These are phyloP conservation scores for Kodamaea sp. DNA, from an alignment of 1,139 yeast genomes.

Conservation along the genomic window DNA sequence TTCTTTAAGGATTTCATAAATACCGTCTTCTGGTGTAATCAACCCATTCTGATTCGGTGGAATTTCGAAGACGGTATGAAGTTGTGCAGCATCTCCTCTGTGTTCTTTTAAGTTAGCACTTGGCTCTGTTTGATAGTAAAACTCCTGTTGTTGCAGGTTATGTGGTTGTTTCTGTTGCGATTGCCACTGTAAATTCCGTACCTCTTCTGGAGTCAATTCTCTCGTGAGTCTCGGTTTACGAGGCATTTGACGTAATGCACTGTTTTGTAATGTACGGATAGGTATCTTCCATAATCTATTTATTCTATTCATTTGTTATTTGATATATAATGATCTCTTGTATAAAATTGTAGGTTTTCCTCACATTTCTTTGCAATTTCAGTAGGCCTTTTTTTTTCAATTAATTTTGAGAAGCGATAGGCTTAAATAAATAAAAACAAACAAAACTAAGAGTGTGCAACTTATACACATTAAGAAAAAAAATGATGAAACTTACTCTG, in stretches of 20 bases:
- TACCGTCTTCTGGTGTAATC: constrained; percentile 52
- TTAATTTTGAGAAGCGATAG: too few species aligned
- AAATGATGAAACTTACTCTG: too few species aligned
- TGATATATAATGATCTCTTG: too few species aligned
- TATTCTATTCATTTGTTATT: too few species aligned
- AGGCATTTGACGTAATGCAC: constrained; percentile 4
- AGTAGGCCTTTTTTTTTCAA: too few species aligned
- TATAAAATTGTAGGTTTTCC: too few species aligned
- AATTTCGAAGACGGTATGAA: constrained; percentile 28
- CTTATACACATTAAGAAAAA: too few species aligned
- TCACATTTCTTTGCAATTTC: too few species aligned
- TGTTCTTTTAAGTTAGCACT: constrained; percentile 18
- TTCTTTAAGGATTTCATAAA: constrained; percentile 56
- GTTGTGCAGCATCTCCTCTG: constrained; percentile 22
- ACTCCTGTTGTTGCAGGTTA: constrained; percentile 15
- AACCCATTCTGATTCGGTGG: constrained; percentile 47
- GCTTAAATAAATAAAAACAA: too few species aligned
- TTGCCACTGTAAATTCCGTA: constrained; percentile 19
- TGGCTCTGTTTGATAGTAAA: constrained; percentile 32
- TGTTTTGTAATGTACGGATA: background rate
- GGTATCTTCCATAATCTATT: too few species aligned
- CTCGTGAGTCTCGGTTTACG: constrained; percentile 29
- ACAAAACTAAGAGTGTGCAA: too few species aligned
- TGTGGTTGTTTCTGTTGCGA: constrained; percentile 13
- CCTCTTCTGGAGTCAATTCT: constrained; percentile 35